Evolutionary conservation across 2,329 filamentous ascomycete species (phyloP), one percentile per base, ranked within the genome.

Genomic region (Fusarium hostae): DNA sequence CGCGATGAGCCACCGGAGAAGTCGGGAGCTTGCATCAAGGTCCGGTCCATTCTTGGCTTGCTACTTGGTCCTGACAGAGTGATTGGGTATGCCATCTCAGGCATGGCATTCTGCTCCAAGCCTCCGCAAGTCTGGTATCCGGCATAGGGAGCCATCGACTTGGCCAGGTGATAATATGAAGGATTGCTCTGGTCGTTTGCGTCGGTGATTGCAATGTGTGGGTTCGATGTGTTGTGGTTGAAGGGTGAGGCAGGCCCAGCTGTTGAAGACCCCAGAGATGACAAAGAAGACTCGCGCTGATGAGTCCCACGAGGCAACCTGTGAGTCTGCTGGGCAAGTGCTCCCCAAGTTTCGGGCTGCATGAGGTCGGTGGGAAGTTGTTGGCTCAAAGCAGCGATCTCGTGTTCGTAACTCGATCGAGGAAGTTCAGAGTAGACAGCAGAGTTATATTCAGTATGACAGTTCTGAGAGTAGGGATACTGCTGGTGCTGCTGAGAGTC

Each of bases 161-260:
- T 88, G 41, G 82, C 76, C 22, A 87, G 68, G n/a, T 84, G 82
- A 65, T 86, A 87, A 32, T 84, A 84, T 8, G 84, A 80, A 60
- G 82, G 80, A 37, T 71, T 74, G 41, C 79, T 80, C 35, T 73
- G 70, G 60, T 89, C 88, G 58, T 81, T 81, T 18, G 76, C 80
- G 69, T 89, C 87, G 48, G 82, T 84, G 18, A 88, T 79, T 28
- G 87, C 86, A 54, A 91, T 88, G 12, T 89, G 87, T 5, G 88
- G 88, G 67, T 89, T 88, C 40, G 87, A 84, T 3, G 83, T 86
- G 75, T 83, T 88, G 63, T 85, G 81, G 41, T 84, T 85, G 77
- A 84, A 90, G 6, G 89, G 88, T 22, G 89, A 91, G 0, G 85
- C 83, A 22, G 89, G 89, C n/a, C 86, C 87, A 39, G 86, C 84